Evolutionary conservation across 345 rosid genomes (phyloP), one percentile per base, ranked within the genome.

Genomic region (Salix viminalis): DNA sequence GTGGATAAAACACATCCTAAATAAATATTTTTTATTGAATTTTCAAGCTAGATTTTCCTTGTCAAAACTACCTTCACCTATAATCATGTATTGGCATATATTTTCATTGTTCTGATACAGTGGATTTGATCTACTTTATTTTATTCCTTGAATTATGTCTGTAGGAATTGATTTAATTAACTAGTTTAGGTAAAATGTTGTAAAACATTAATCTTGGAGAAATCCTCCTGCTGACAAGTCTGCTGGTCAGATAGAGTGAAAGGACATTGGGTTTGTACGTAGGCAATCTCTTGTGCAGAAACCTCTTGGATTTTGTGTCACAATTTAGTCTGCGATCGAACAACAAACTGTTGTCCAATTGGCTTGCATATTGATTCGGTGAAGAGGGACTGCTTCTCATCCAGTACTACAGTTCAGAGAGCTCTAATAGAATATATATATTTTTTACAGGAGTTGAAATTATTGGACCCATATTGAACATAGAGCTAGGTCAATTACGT

Each of bases 321-420:
- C 44, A 44, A 37, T 60, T 73, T 21, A 13, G 28, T 72, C 28
- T 66, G 15, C 60, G 75, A 83, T 56, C 24, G 74, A 80, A 74
- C 83, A 80, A 58, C 44, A 65, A 6, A 71, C 65, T 71, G 76
- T 74, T 71, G 79, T 67, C 54, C 67, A 34, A 64, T 50, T 68
- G 42, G 60, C 39, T 44, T 26, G 10, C 67, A 6, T 46, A 83
- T 83, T 87, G 84, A 87, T 86, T 83, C 87, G 85, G 79, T 82
- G 94, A 74, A 85, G 86, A 73, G 72, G 82, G 87, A 84, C 88
- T 79, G 56, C 65, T 78, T 87, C 82, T 81, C 65, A 54, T 82
- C 79, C 76, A 79, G 83, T 81, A 80, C 69, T 81, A 80, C 71
- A 75, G 80, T 80, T 73, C 79, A 78, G 26, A 78, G 87, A 73